Conservation (phyloP, 257 asterid genomes). For the Leptodermis oblonga region DNA sequence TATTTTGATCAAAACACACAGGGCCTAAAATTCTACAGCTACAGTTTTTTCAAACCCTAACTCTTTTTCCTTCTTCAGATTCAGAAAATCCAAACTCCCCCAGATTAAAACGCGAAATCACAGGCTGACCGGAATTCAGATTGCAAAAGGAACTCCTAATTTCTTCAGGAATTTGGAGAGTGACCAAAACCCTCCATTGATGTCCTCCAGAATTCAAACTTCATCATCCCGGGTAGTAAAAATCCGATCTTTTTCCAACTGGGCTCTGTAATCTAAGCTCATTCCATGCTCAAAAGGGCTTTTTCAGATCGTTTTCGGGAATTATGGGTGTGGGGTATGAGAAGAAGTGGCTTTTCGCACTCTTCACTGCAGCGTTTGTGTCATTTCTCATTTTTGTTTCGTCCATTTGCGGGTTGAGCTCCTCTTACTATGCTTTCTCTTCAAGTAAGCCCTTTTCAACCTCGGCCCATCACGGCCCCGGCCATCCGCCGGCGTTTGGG, state of each 20-base stretch:
- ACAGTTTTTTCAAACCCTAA: slow-evolving; percentile 3
- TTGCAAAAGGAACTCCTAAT: background rate
- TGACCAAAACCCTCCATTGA: background rate
- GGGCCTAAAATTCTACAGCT: too few relatives aligned
- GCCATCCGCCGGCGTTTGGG: slow-evolving; percentile 80
- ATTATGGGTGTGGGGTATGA: slow-evolving; percentile 58
- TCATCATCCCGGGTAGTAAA: background rate
- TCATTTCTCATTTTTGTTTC: slow-evolving; percentile 69
- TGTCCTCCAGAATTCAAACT: slow-evolving; percentile 8
- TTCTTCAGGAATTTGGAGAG: background rate
- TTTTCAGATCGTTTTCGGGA: slow-evolving; percentile 7
- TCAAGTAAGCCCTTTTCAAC: slow-evolving; percentile 56
- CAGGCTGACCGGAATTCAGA: background rate
- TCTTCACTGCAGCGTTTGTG: slow-evolving; percentile 77
- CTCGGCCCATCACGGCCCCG: slow-evolving; percentile 59
- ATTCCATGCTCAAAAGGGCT: slow-evolving; percentile 21
- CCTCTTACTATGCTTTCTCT: slow-evolving; percentile 60
- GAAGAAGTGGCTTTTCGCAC: slow-evolving; percentile 90
- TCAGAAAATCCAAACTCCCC: background rate
- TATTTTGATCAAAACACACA: too few relatives aligned
- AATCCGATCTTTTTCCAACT: background rate
- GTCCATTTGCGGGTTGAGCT: slow-evolving; percentile 73
- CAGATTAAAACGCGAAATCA: background rate
- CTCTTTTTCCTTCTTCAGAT: background rate
- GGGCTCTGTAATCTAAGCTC: slow-evolving; percentile 7